Evolutionary conservation across 2,329 filamentous ascomycete species (phyloP).

Genomic region (Plenodomus tracheiphilus): DNA sequence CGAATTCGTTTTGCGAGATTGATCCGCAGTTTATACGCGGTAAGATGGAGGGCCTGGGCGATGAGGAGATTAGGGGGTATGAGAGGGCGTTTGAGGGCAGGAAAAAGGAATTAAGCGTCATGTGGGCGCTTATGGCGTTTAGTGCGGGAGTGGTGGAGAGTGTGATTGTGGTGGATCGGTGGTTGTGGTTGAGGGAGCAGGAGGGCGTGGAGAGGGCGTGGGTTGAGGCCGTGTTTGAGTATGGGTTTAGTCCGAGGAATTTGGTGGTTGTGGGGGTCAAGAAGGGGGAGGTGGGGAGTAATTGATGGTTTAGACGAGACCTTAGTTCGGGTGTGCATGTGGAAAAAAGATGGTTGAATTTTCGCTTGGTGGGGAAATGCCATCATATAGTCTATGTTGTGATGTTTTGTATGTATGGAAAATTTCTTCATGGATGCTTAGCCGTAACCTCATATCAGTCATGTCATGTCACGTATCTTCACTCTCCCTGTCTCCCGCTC

Average conservation of each 20-base stretch:
- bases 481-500: not conserved
- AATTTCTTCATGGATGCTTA: not conserved
- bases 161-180: constrained; percentile 86
- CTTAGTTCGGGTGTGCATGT: too few relatives aligned
- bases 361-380: not conserved
- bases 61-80: constrained; percentile 75
- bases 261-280: constrained; percentile 92
- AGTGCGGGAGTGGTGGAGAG: constrained; percentile 88
- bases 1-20: constrained; percentile 41
- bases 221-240: constrained; percentile 95
- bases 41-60: constrained; percentile 69
- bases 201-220: constrained; percentile 71
- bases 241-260: constrained; percentile 82
- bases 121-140: constrained; percentile 97
- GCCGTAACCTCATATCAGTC: not conserved
- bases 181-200: constrained; percentile 83
- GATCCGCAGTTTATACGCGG: constrained; percentile 58
- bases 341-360: too few relatives aligned
- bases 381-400: too few relatives aligned
- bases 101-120: constrained; percentile 79
- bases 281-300: constrained; percentile 42
- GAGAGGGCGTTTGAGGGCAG: constrained; percentile 64
- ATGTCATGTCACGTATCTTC: not conserved
- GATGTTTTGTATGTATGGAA: too few relatives aligned
- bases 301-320: too few relatives aligned